These are phyloP conservation scores for Populus tomentosa DNA, from an alignment of 441 rosid species.

Conservation along the genomic window DNA sequence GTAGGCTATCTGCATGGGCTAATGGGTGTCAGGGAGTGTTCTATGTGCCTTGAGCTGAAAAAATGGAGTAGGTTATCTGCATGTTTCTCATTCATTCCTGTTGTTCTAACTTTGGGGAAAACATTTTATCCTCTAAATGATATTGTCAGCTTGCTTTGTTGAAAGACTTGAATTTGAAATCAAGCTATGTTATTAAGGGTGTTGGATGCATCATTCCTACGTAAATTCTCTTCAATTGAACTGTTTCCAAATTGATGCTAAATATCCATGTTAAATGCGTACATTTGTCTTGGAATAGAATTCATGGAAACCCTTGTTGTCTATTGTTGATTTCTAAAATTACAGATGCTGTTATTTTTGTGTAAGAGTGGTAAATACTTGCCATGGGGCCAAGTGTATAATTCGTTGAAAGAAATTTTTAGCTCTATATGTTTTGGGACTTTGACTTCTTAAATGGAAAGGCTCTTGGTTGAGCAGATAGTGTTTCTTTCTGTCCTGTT, in stretches of 20 bases:
- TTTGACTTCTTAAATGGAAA: too few relatives aligned
- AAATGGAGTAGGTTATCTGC: background rate
- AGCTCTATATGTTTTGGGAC: background rate
- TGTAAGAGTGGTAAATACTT: background rate
- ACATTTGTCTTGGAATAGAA: background rate
- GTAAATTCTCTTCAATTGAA: background rate
- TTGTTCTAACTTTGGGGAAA: background rate
- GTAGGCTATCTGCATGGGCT: too few relatives aligned
- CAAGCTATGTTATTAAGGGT: background rate
- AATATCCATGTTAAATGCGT: background rate
- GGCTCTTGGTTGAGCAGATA: background rate
- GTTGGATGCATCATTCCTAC: background rate
- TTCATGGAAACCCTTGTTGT: background rate
- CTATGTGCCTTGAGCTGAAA: too few relatives aligned
- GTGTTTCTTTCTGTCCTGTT: background rate
- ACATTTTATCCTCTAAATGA: background rate
- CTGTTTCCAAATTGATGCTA: background rate
- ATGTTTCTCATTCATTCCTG: background rate
- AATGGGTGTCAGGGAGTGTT: too few relatives aligned
- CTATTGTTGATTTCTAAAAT: background rate
- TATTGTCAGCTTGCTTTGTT: background rate
- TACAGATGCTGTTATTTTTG: background rate
- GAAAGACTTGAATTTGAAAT: background rate
- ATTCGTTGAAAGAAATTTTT: background rate
- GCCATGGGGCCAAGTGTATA: background rate